Percentiles rank a stretch among this genome's conserved stretches.
phyloP scores from a whole-genome alignment of 2,329 filamentous ascomycete species.

The Nothophoma quercina region DNA sequence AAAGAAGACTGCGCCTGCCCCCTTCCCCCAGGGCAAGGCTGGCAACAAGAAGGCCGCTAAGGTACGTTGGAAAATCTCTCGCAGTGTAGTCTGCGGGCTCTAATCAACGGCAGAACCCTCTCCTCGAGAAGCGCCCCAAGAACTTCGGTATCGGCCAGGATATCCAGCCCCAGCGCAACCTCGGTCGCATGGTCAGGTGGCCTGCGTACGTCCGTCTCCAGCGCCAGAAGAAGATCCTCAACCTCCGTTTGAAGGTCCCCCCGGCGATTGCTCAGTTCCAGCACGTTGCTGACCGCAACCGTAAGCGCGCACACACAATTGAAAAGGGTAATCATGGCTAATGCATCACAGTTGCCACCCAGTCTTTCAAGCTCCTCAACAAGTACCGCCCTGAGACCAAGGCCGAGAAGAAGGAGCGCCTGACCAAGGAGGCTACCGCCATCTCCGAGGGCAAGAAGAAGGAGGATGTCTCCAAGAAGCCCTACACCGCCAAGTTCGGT shows the following conservation, averaged over 20 bases:
- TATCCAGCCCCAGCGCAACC: slow-evolving; percentile 79
- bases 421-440: slow-evolving; percentile 96
- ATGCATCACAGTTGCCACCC: slow-evolving; percentile 71
- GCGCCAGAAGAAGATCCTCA: slow-evolving; percentile 93
- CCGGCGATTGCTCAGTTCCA: slow-evolving; percentile 98
- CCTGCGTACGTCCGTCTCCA: slow-evolving; percentile 94
- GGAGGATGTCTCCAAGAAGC: slow-evolving; percentile 98
- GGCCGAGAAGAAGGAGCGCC: slow-evolving; percentile 99
- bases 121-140: slow-evolving; percentile 95
- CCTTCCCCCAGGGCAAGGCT: slow-evolving; percentile 73
- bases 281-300: slow-evolving; percentile 73
- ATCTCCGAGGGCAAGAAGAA: slow-evolving; percentile 99
- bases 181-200: slow-evolving; percentile 89
- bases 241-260: slow-evolving; percentile 97
- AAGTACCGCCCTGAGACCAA: slow-evolving; percentile 99
- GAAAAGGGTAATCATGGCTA: slow-evolving; percentile 53
- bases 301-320: slow-evolving; percentile 27
- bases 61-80: slow-evolving; percentile 67
- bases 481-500: slow-evolving; percentile 99
- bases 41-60: slow-evolving; percentile 92
- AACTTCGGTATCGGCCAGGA: slow-evolving; percentile 99
- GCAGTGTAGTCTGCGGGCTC: slow-evolving; percentile 16
- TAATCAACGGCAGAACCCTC: slow-evolving; percentile 78
- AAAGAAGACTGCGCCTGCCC: slow-evolving; percentile 98
- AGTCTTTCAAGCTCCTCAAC: slow-evolving; percentile 99